Evolutionary conservation across 257 asterid species (phyloP).

Genomic region (Solanum acaule): DNA sequence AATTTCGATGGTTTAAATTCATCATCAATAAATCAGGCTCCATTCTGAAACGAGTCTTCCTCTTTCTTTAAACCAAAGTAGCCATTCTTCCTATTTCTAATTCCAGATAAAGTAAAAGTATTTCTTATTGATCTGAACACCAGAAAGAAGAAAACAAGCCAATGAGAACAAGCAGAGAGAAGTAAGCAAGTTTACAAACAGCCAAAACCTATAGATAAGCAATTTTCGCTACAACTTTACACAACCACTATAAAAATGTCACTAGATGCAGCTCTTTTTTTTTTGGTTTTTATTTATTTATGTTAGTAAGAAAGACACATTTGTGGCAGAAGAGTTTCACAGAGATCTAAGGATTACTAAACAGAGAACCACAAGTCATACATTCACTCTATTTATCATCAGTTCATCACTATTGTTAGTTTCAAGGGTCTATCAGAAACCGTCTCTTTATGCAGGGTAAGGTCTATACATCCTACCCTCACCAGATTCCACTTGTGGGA

Average conservation of each 20-base stretch:
- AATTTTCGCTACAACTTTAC: not conserved
- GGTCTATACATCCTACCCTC: not conserved
- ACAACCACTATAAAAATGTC: not conserved
- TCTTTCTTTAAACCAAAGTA: not conserved
- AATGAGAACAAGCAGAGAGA: not conserved
- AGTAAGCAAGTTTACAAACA: not conserved
- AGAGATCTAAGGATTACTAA: not conserved
- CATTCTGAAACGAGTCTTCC: not conserved
- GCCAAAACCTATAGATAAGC: not conserved
- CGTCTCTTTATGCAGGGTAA: not conserved
- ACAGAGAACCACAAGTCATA: not conserved
- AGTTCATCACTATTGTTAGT: not conserved
- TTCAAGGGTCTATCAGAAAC: not conserved
- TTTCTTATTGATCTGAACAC: not conserved
- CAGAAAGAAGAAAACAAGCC: not conserved
- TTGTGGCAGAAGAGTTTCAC: not conserved
- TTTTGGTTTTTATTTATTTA: not conserved
- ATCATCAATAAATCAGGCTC: not conserved
- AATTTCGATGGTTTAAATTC: not conserved
- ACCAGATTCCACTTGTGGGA: not conserved
- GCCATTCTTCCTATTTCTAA: not conserved
- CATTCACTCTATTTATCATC: not conserved
- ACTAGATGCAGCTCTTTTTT: not conserved
- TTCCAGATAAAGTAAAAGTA: not conserved
- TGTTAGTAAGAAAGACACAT: not conserved